Base-by-base conservation (phyloP, 1,284 basidiomycete species). In the Inonotus obliquus region DNA sequence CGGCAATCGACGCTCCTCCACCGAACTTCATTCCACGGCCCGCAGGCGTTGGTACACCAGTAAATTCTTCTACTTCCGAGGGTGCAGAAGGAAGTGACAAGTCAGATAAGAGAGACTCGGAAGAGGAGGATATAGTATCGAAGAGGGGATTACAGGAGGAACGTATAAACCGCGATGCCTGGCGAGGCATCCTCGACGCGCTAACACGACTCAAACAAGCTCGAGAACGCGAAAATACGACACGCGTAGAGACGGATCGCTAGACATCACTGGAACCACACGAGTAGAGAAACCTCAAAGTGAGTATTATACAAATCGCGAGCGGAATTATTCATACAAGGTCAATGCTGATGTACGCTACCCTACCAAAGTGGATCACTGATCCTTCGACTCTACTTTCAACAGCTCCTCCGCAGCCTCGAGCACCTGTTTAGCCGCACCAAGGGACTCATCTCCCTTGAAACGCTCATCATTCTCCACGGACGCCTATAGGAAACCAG, bases 81-180 rank as follows among this genome's bases (percentile, higher is more conserved):
- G 53, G 29, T 9, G 25, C 25, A 17, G 32, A 32, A 17, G 27
- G 51, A n/a, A 9, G 10, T n/a, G 51, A 47, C n/a, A 58, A n/a
- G 27, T 39, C 1, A 35, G 23, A 25, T 44, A 29, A 23, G 3
- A 75, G 77, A 23, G 74, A 74, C 1, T 19, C 17, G 14, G 38
- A 44, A 53, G 21, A 29, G 21, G 13, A 32, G 10, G 71, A 73
- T 52, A 63, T 62, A 63, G 72, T 3, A 25, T 67, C 64, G 57
- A 80, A 75, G 68, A 79, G 82, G 48, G 87, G 87, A n/a, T 72
- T 91, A 45, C 89, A 92, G 69, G 90, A 92, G 72, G 86, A 86
- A 69, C 78, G 87, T 52, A 75, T 87, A 14, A 89, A 89, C 66
- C 76, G 86, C 14, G 86, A 89, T 69, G 88, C 90, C 60, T 92